Conservation (phyloP, 192 early-diverging fungal species). For the Podila horticola region DNA sequence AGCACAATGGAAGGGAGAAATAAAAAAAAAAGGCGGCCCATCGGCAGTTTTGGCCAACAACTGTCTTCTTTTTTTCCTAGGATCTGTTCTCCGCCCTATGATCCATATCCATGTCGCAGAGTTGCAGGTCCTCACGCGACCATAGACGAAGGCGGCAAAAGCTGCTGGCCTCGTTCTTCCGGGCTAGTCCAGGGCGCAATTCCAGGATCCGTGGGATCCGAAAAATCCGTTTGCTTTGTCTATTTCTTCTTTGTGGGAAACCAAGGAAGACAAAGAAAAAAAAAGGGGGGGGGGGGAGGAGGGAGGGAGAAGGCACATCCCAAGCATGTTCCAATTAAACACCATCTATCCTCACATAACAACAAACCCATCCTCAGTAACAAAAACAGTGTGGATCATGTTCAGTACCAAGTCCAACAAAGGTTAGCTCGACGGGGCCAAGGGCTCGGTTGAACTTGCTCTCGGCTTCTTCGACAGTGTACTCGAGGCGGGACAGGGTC, state of each 20-base stretch:
- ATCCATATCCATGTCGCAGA: neutral
- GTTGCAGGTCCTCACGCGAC: neutral
- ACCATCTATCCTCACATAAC: neutral
- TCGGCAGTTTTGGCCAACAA: neutral
- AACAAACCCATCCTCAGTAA: neutral
- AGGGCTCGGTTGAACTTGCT: constrained; percentile 46
- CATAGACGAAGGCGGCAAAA: neutral
- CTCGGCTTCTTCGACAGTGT: constrained; percentile 43
- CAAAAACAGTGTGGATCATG: neutral
- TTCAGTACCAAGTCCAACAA: constrained; percentile 45
- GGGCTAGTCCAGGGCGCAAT: no score
- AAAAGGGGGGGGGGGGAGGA: no score
- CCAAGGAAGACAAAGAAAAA: no score
- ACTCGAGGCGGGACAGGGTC: constrained; percentile 41
- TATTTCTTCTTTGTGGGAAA: no score
- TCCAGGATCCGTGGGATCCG: no score
- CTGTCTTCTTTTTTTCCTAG: constrained; percentile 1
- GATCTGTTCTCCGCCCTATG: constrained; percentile 5
- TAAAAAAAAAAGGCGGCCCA: neutral
- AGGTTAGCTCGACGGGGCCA: constrained; percentile 41
- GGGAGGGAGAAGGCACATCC: no score
- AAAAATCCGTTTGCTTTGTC: no score
- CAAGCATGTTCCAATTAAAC: no score
- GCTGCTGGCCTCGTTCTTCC: no score
- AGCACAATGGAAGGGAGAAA: neutral